Conservation (phyloP, 768 basidiomycete species). For the Holtermannia corniformis region DNA sequence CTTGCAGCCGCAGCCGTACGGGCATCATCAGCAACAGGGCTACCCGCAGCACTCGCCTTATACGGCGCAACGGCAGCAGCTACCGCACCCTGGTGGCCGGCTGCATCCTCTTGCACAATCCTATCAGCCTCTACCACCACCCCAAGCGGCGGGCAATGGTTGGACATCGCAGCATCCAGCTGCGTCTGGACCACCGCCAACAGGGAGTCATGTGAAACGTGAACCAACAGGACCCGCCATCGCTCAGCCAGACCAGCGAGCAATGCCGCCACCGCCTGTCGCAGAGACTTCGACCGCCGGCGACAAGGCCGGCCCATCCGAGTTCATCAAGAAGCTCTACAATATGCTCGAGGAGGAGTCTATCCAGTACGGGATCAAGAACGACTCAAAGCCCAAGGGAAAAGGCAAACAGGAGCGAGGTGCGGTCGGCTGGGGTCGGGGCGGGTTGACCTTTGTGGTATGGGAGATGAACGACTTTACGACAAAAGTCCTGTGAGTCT, state of each 20-base stretch:
- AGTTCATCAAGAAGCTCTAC: slow-evolving; percentile 39
- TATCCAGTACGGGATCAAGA: slow-evolving; percentile 13
- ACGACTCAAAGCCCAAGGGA: slow-evolving; percentile 13
- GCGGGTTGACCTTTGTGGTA: slow-evolving; percentile 34
- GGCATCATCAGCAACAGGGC: no score
- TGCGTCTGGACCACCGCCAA: no score
- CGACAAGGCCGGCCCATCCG: slow-evolving; percentile 16
- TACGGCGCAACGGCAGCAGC: no score
- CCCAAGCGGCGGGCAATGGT: no score
- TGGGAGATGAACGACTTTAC: slow-evolving; percentile 40
- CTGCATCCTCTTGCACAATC: no score
- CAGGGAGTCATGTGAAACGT: no score
- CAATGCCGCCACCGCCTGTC: not conserved
- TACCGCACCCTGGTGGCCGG: no score
- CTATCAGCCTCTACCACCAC: no score
- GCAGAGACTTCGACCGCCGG: not conserved
- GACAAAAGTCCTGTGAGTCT: slow-evolving; percentile 32
- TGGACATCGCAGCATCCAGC: no score
- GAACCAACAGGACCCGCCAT: no score
- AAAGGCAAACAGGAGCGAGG: slow-evolving; percentile 19
- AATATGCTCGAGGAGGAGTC: slow-evolving; percentile 35
- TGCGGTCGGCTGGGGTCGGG: slow-evolving; percentile 31
- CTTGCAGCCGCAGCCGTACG: no score
- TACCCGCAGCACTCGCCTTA: no score
- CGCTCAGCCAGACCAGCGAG: not conserved